A percentile compares a stretch with the other conserved stretches of the same genome.
Evolutionary conservation across 2,329 filamentous ascomycete species (phyloP).

Genomic region (Cryphonectria carpinicola): DNA sequence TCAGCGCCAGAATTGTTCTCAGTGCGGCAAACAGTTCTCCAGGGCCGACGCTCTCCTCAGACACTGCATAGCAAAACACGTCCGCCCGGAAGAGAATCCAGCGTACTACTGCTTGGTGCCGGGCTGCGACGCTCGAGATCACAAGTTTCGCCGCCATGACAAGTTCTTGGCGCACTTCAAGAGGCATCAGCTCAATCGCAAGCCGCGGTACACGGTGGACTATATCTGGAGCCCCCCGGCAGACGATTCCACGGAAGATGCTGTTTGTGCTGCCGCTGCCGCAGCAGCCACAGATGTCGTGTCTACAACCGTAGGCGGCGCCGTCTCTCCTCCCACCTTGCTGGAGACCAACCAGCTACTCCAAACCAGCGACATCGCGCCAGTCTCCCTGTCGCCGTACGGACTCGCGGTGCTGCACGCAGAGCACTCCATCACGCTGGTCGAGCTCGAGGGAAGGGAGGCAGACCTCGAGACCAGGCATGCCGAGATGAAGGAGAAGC

Average conservation of each 20-base stretch:
- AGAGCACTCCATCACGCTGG: not conserved
- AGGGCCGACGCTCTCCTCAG: not conserved
- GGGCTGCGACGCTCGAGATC: not conserved
- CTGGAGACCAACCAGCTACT: not conserved
- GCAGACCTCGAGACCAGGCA: not conserved
- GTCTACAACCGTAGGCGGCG: not conserved
- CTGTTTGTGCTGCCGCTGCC: not conserved
- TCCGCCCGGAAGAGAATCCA: not conserved
- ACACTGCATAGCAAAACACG: not conserved
- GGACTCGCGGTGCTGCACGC: not conserved
- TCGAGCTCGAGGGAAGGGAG: not conserved
- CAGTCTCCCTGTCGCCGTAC: not conserved
- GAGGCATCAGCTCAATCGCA: conserved; percentile 1
- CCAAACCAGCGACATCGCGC: not conserved
- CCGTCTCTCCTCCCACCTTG: not conserved
- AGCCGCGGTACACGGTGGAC: not conserved
- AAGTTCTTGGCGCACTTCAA: conserved; percentile 2
- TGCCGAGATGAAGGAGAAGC: not conserved
- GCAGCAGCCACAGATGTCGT: not conserved
- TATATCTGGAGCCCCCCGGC: not conserved
- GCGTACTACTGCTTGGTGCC: not conserved
- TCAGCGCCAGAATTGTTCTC: not conserved
- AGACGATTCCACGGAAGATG: not conserved
- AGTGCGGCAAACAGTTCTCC: not conserved
- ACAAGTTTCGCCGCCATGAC: conserved; percentile 1